Evolutionary conservation across 148 eudicot species (phyloP).

Genomic region (Dysphania ambrosioides): DNA sequence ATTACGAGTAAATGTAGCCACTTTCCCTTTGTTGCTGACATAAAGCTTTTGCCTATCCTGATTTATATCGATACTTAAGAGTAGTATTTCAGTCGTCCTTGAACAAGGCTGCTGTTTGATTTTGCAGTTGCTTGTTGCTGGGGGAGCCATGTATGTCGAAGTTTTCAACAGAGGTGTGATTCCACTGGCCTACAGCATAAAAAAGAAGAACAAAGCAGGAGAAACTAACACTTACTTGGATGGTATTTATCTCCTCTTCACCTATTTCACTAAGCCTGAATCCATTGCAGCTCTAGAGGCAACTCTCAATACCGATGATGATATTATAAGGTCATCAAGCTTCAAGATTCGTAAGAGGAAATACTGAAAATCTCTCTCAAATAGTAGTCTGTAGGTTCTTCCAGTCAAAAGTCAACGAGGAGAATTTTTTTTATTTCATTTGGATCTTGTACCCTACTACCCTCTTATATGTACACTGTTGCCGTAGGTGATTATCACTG

Average conservation of each 20-base stretch:
- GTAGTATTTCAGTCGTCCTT: no score
- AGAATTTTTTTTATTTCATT: neutral
- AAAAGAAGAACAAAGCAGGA: conserved; percentile 88
- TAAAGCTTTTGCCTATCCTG: neutral
- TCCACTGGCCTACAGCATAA: conserved; percentile 80
- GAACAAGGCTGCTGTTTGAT: neutral
- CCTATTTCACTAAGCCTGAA: conserved; percentile 91
- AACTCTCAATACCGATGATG: conserved; percentile 52
- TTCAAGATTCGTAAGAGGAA: conserved; percentile 78
- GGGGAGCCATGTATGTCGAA: conserved; percentile 83
- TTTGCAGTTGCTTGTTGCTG: conserved; percentile 73
- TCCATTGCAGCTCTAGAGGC: conserved; percentile 53
- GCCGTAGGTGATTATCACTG: neutral
- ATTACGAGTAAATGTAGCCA: neutral
- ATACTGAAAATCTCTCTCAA: conserved; percentile 24
- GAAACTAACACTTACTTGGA: conserved; percentile 82
- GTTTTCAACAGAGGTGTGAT: conserved; percentile 91
- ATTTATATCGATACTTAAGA: no score
- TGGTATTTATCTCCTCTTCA: conserved; percentile 85
- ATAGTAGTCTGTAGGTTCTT: neutral
- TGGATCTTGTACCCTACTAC: conserved; percentile 4
- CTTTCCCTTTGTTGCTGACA: neutral
- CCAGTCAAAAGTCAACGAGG: neutral
- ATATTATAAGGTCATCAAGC: conserved; percentile 67
- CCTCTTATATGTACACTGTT: neutral